Evolutionary conservation across 106 monocot genomes (phyloP).

Genomic region (Platanthera zijinensis): DNA sequence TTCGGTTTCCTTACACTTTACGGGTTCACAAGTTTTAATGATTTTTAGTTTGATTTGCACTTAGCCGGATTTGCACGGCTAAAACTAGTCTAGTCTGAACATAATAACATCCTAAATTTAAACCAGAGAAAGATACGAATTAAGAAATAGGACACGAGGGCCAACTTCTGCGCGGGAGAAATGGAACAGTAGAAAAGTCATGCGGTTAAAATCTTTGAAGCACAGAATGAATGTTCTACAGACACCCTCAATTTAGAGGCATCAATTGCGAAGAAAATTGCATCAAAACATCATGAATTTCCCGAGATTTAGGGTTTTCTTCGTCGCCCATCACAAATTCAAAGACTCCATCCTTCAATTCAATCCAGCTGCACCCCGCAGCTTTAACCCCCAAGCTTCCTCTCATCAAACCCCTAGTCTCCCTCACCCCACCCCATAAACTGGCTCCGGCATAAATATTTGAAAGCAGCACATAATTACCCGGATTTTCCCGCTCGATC

Average conservation of each 20-base stretch:
- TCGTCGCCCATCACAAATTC: conserved; percentile 26
- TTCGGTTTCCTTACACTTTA: no score
- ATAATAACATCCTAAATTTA: no score
- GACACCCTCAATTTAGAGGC: not conserved
- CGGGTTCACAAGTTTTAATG: no score
- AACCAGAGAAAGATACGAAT: no score
- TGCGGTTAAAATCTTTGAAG: no score
- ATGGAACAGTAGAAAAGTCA: no score
- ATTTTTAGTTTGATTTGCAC: no score
- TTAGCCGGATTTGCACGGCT: no score
- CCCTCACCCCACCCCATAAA: conserved; percentile 30
- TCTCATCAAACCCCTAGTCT: conserved; percentile 31
- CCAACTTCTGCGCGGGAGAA: no score
- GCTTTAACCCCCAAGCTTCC: conserved; percentile 23
- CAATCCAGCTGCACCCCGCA: conserved; percentile 47
- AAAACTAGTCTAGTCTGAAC: no score
- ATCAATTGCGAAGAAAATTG: conserved; percentile 14
- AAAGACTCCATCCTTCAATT: conserved; percentile 20
- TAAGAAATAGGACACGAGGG: no score
- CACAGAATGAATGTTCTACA: no score
- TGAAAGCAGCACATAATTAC: conserved; percentile 40
- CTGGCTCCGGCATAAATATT: conserved; percentile 32
- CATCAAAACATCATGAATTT: conserved; percentile 20
- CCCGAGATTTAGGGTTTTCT: conserved; percentile 8
- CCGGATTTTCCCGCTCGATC: conserved; percentile 36